These are phyloP conservation scores for Hansfordia pulvinata DNA, from an alignment of 2,329 filamentous ascomycete genomes.

Conservation along the genomic window DNA sequence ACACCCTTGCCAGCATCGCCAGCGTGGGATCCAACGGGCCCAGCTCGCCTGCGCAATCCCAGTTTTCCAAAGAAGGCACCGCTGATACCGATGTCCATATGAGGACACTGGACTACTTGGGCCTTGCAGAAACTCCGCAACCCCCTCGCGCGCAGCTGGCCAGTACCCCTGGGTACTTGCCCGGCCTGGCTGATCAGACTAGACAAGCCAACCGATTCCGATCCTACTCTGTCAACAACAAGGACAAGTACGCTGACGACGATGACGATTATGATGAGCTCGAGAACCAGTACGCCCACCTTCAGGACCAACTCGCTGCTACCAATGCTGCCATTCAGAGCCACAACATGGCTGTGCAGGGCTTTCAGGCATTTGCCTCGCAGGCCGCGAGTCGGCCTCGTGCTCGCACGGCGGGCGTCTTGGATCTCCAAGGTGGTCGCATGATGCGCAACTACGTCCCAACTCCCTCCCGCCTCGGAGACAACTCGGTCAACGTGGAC, in stretches of 20 bases:
- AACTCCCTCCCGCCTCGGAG: conserved; percentile 55
- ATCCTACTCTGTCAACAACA: conserved; percentile 97
- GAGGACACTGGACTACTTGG: conserved; percentile 90
- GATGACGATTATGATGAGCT: conserved; percentile 66
- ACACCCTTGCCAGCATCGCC: conserved; percentile 67
- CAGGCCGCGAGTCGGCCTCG: conserved; percentile 76
- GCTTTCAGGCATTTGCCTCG: conserved; percentile 56
- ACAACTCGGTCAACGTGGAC: conserved; percentile 61
- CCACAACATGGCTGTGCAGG: conserved; percentile 83
- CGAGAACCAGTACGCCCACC: conserved; percentile 42
- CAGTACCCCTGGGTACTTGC: conserved; percentile 62
- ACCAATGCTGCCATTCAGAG: conserved; percentile 65
- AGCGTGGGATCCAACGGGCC: conserved; percentile 87
- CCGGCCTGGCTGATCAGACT: conserved; percentile 62
- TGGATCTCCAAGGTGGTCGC: conserved; percentile 51
- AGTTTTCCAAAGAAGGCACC: conserved; percentile 73
- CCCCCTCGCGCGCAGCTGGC: conserved; percentile 61
- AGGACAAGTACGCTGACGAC: conserved; percentile 88
- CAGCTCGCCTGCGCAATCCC: conserved; percentile 74
- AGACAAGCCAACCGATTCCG: conserved; percentile 78
- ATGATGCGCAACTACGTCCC: conserved; percentile 62
- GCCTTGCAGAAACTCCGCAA: conserved; percentile 85
- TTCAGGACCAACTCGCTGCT: conserved; percentile 49
- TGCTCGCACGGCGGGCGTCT: conserved; percentile 79
- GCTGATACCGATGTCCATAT: conserved; percentile 77